These are phyloP conservation scores for Euphrasia confusa DNA, from an alignment of 257 asterid species.

Conservation along the genomic window DNA sequence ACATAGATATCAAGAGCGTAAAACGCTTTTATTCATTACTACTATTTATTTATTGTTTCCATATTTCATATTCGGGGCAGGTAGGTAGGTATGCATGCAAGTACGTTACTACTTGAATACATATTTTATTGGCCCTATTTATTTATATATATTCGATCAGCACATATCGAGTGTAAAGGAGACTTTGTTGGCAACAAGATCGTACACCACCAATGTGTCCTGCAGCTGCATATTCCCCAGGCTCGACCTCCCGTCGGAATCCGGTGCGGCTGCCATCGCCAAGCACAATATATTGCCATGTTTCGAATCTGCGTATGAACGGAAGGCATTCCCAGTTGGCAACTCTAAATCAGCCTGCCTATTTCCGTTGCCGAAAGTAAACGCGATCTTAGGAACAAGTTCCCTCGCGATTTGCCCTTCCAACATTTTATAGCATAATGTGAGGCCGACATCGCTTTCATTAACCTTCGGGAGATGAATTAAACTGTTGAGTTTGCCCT, in stretches of 20 bases:
- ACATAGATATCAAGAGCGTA: too few relatives aligned
- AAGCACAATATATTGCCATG: not conserved
- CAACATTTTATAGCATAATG: not conserved
- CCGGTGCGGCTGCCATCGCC: not conserved
- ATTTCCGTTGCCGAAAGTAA: not conserved
- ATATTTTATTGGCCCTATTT: too few relatives aligned
- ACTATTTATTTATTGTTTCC: too few relatives aligned
- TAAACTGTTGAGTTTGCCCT: not conserved
- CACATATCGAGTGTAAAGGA: not conserved
- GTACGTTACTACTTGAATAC: too few relatives aligned
- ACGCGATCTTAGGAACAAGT: not conserved
- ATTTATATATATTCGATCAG: too few relatives aligned
- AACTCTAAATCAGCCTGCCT: not conserved
- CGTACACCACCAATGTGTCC: not conserved
- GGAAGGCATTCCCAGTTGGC: not conserved
- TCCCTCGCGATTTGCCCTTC: not conserved
- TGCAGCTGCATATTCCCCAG: not conserved
- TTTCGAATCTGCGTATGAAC: not conserved
- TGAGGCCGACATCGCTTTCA: not conserved
- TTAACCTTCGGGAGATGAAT: not conserved
- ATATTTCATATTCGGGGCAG: too few relatives aligned
- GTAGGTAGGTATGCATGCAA: too few relatives aligned
- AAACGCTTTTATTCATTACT: too few relatives aligned
- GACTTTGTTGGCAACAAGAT: not conserved
- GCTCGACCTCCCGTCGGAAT: not conserved